Evolutionary conservation across 2,329 filamentous ascomycete genomes (phyloP).

Genomic region (Sphaerulina vaccinii): DNA sequence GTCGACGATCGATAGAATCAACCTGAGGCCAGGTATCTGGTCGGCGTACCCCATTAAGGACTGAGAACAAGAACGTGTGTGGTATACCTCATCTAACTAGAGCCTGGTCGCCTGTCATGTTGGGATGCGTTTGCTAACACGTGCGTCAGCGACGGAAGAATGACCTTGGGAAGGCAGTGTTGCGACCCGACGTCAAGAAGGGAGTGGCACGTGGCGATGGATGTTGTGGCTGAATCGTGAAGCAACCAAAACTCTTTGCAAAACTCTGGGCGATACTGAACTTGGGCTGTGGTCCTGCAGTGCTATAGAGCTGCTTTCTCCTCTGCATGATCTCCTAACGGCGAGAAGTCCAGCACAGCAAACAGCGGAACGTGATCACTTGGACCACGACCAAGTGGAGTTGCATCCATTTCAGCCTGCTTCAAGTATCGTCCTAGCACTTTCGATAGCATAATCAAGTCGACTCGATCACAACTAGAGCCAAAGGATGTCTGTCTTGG

Average conservation of each 20-base stretch:
- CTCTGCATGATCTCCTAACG: not conserved
- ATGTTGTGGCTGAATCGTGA: no score
- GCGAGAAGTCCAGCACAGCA: conserved; percentile 24
- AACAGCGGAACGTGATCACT: conserved; percentile 57
- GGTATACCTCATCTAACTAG: no score
- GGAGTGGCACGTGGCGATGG: no score
- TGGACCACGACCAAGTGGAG: conserved; percentile 46
- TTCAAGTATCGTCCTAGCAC: conserved; percentile 40
- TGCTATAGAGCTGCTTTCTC: no score
- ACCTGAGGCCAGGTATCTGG: conserved; percentile 7
- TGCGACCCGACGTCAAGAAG: not conserved
- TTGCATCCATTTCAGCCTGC: conserved; percentile 45
- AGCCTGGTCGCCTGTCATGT: not conserved
- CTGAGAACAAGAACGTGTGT: conserved; percentile 7
- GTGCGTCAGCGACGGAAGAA: not conserved
- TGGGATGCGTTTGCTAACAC: not conserved
- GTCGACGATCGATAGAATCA: conserved; percentile 5
- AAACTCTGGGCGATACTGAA: no score
- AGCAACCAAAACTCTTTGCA: no score
- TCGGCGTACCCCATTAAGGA: conserved; percentile 5
- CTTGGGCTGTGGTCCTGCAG: no score
- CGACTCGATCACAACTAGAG: conserved; percentile 54
- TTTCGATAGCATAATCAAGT: conserved; percentile 50
- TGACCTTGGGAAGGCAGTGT: no score
- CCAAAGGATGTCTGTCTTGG: conserved; percentile 47